These are phyloP conservation scores for Microcyclospora tardicrescens DNA, from an alignment of 2,329 filamentous ascomycete species.

Conservation along the genomic window DNA sequence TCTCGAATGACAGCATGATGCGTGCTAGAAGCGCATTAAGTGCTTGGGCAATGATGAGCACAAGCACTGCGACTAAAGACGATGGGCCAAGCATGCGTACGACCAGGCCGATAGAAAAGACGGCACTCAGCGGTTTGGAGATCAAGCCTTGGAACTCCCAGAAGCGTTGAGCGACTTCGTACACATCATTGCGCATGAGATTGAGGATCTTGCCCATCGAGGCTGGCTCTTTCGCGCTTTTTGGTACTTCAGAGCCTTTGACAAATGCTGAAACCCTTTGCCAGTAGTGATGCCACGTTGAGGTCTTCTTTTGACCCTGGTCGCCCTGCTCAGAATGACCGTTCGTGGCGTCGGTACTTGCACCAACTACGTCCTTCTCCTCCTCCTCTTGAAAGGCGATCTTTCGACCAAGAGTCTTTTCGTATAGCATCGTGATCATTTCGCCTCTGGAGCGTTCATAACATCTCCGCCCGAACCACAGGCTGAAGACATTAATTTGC, in stretches of 20 bases:
- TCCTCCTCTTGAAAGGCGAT: constrained; percentile 25
- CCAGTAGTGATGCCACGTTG: constrained; percentile 4
- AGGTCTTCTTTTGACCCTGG: constrained; percentile 1
- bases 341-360: constrained; percentile 2
- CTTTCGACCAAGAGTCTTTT: constrained; percentile 61
- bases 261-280: constrained; percentile 4
- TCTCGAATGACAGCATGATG: constrained; percentile 54
- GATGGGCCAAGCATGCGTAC: constrained; percentile 71
- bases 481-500: constrained; percentile 53
- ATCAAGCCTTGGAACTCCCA: constrained; percentile 76
- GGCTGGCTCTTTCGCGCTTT: constrained; percentile 43
- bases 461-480: constrained; percentile 73
- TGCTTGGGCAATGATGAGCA: constrained; percentile 47
- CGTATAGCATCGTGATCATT: constrained; percentile 72
- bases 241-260: constrained; percentile 15
- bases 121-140: constrained; percentile 61
- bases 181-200: constrained; percentile 66
- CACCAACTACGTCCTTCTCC: constrained; percentile 3
- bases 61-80: constrained; percentile 57
- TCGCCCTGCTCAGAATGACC: constrained; percentile 14
- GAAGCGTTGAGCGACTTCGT: constrained; percentile 66
- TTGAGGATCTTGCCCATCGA: constrained; percentile 88
- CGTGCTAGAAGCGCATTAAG: constrained; percentile 57
- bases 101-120: constrained; percentile 60
- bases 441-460: constrained; percentile 79